A percentile compares a stretch with the other conserved stretches of the same genome.
Evolutionary conservation across 306 rosid species (phyloP).

Genomic region (Sophora flavescens): DNA sequence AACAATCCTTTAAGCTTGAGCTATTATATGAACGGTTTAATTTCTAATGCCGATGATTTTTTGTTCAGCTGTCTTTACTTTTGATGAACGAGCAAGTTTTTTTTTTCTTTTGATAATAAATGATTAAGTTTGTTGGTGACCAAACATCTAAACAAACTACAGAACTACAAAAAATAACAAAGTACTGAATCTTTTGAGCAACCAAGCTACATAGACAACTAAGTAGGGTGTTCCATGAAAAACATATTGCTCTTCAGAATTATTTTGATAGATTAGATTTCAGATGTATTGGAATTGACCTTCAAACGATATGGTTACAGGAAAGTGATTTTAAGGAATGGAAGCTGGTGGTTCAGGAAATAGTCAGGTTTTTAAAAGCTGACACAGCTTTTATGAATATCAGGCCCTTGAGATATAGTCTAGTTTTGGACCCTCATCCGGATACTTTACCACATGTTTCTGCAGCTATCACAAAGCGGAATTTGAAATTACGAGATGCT

Average conservation of each 20-base stretch:
- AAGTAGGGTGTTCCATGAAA: constrained; percentile 26
- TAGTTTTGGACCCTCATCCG: constrained; percentile 83
- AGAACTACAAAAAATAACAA: constrained; percentile 18
- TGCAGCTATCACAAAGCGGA: constrained; percentile 60
- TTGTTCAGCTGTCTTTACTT: neutral
- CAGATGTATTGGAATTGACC: constrained; percentile 50
- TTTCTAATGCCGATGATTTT: neutral
- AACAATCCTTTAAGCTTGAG: neutral
- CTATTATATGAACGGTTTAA: constrained; percentile 7
- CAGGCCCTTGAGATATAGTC: constrained; percentile 91
- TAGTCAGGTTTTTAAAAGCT: constrained; percentile 81
- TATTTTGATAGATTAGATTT: constrained; percentile 37
- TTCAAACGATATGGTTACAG: constrained; percentile 59
- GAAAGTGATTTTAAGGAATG: constrained; percentile 93
- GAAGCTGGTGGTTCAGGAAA: constrained; percentile 94
- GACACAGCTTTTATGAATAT: constrained; percentile 81
- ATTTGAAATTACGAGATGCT: constrained; percentile 79
- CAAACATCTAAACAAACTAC: constrained; percentile 6
- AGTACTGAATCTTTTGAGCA: constrained; percentile 13
- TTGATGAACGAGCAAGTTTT: neutral
- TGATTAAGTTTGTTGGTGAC: neutral
- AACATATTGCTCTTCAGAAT: constrained; percentile 31
- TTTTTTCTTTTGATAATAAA: neutral
- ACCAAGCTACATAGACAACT: constrained; percentile 26
- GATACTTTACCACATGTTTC: constrained; percentile 66